Evolutionary conservation across 2,329 filamentous ascomycete species (phyloP).

Genomic region (Scedosporium dehoogii): DNA sequence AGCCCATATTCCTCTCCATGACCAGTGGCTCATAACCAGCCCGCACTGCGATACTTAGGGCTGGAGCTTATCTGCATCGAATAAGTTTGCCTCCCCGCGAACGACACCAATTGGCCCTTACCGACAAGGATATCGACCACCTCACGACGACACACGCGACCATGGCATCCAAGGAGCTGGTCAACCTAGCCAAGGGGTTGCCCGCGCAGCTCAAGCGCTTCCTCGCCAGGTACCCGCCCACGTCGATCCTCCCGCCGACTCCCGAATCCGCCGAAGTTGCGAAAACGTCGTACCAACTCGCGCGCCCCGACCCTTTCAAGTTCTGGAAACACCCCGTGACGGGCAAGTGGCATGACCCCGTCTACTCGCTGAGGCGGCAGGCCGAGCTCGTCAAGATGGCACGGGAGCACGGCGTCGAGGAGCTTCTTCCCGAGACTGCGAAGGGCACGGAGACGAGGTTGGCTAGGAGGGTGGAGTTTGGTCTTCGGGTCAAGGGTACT

Average conservation of each 20-base stretch:
- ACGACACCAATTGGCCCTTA: background rate
- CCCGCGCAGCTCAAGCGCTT: slow-evolving; percentile 74
- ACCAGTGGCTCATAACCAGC: background rate
- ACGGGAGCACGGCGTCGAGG: slow-evolving; percentile 65
- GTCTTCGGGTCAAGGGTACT: slow-evolving; percentile 80
- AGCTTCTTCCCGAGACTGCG: slow-evolving; percentile 63
- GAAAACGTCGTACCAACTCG: slow-evolving; percentile 42
- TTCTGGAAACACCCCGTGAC: slow-evolving; percentile 69
- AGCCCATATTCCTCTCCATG: background rate
- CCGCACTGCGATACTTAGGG: background rate
- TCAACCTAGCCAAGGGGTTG: slow-evolving; percentile 59
- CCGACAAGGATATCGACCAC: background rate
- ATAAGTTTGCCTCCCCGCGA: background rate
- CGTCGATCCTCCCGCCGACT: slow-evolving; percentile 40
- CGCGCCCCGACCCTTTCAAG: slow-evolving; percentile 69
- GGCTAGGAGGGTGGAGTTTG: slow-evolving; percentile 64
- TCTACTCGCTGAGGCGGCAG: slow-evolving; percentile 76
- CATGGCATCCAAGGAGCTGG: slow-evolving; percentile 30
- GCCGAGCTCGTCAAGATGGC: slow-evolving; percentile 87
- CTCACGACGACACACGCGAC: slow-evolving; percentile 2
- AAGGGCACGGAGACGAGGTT: slow-evolving; percentile 68
- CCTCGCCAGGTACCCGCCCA: slow-evolving; percentile 81
- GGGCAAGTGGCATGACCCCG: slow-evolving; percentile 73
- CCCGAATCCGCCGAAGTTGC: slow-evolving; percentile 24
- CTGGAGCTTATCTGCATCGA: background rate